Conservation (phyloP, 129 eudicot genomes). For the Silybum marianum region DNA sequence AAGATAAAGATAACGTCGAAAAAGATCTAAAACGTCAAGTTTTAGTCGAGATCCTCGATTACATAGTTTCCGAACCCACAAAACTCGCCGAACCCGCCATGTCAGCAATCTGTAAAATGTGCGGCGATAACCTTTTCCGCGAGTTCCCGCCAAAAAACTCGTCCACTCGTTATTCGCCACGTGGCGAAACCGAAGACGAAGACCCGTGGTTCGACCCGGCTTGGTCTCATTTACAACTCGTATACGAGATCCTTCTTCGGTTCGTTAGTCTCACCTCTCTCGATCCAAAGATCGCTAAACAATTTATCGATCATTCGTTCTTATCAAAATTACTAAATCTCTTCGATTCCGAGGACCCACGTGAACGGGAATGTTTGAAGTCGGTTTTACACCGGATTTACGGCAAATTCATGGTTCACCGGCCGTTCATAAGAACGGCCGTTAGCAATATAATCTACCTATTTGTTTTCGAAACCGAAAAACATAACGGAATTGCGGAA, state of each 20-base stretch:
- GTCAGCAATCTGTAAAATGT: conserved; percentile 66
- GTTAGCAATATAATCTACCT: conserved; percentile 61
- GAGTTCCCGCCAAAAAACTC: conserved; percentile 65
- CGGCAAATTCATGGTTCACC: conserved; percentile 78
- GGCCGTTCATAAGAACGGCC: conserved; percentile 64
- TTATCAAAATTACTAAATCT: conserved; percentile 53
- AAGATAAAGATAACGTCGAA: conserved; percentile 48
- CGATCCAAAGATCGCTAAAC: conserved; percentile 62
- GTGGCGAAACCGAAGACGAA: conserved; percentile 61
- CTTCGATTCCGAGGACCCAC: conserved; percentile 75
- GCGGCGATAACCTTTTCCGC: conserved; percentile 58
- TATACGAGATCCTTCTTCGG: conserved; percentile 65
- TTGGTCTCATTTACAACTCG: conserved; percentile 75
- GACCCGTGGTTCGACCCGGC: conserved; percentile 74
- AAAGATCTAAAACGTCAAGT: conserved; percentile 67
- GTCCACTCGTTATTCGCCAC: conserved; percentile 22
- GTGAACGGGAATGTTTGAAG: conserved; percentile 72
- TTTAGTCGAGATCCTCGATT: conserved; percentile 61
- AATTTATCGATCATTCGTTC: conserved; percentile 51
- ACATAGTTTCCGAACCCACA: conserved; percentile 51
- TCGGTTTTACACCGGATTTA: conserved; percentile 68
- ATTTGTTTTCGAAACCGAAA: conserved; percentile 62
- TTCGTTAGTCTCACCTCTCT: conserved; percentile 51
- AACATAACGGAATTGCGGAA: conserved; percentile 79
- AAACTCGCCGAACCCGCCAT: conserved; percentile 57